Evolutionary conservation across 306 rosid species (phyloP), one percentile per base, ranked within the genome.

Genomic region (Fragaria iinumae): DNA sequence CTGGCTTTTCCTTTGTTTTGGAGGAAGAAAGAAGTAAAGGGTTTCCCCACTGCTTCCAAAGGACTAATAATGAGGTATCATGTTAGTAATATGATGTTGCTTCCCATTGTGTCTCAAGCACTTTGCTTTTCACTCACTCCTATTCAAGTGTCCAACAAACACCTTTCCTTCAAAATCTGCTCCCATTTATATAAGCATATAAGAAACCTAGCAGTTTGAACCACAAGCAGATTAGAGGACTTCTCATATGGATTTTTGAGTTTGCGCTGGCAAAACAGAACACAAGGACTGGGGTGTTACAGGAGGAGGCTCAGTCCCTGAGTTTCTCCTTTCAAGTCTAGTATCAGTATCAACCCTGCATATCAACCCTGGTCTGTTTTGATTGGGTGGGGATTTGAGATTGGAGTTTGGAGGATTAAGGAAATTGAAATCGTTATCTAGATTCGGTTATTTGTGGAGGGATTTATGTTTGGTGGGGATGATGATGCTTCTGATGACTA

Each of bases 31-130:
- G 77, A 66, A 38, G 55, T 45, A 47, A 78, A 76, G 53, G 73
- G 76, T 53, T 43, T 48, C 82, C 73, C 67, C 78, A 76, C 38
- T 57, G 85, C 80, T 34, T 67, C 79, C 80, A 64, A 80, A 80
- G 80, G 76, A 69, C 76, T 78, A 76, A 84, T 87, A 38, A 87
- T 87, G 87, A 80, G 73, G 76, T 45, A 55, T 73, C 77, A 56
- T 16, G 69, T 34, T 8, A 65, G 63, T 17, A 64, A 32, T 25
- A 84, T 84, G 82, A 87, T 84, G 82, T 75, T 82, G 90, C 80
- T 72, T 80, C 82, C 75, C 72, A 84, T 72, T 82, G 83, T 73
- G 72, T 75, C 76, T 80, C 72, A 64, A 48, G 39, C 45, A 50
- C 38, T 79, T 29, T 77, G 18, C 86, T 80, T 87, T 74, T 73